phyloP scores from a whole-genome alignment of 805 yeast genomes.

The Pichia ethanolica region DNA sequence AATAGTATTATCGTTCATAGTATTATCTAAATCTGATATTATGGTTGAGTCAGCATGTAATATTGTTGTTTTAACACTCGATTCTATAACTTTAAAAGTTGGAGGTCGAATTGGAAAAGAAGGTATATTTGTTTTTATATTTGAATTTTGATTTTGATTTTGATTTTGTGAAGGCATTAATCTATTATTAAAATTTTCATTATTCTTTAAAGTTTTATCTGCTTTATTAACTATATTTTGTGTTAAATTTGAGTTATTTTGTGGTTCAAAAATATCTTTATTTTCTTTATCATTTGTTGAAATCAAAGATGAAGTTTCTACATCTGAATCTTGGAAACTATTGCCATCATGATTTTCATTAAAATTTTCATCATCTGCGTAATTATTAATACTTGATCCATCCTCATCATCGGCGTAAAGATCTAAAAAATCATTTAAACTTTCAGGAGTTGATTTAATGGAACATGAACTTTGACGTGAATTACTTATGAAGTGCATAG shows the following conservation, averaged over 20 bases:
- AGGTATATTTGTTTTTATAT: too few species aligned
- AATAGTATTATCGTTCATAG: background rate
- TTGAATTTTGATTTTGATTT: too few species aligned
- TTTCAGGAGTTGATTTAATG: background rate
- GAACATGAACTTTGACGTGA: constrained; percentile 4
- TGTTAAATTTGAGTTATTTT: too few species aligned
- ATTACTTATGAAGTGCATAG: background rate
- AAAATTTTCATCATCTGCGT: background rate
- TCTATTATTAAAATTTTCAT: too few species aligned
- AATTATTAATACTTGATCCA: background rate
- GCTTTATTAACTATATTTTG: too few species aligned
- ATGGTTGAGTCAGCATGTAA: background rate
- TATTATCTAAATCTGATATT: background rate
- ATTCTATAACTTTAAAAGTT: background rate
- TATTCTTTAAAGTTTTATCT: too few species aligned
- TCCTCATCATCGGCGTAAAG: constrained; percentile 4
- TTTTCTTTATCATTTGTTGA: background rate
- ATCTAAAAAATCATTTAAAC: constrained; percentile 5
- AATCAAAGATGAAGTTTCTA: too few species aligned
- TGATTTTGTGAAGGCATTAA: background rate
- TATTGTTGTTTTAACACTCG: background rate
- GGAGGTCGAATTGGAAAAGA: background rate
- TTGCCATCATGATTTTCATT: background rate
- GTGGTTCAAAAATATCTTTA: too few species aligned
- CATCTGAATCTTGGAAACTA: too few species aligned